Percentiles rank a stretch among this genome's conserved stretches.
Evolutionary conservation across 768 basidiomycete species (phyloP).

Genomic region (Tricholoma sp.): DNA sequence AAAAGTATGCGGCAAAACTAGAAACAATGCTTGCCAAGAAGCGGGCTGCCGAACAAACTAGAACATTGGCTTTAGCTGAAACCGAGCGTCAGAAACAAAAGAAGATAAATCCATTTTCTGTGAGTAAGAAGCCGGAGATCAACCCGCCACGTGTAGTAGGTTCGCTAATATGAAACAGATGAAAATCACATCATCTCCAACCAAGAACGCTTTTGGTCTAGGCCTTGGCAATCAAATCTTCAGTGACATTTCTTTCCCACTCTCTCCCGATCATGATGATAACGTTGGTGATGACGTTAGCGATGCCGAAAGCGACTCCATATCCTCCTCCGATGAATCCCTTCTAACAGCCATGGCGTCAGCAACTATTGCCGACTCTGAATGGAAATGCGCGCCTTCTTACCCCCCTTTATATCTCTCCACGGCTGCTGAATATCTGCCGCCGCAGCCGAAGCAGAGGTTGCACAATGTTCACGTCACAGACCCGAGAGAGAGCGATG

Average conservation of each 20-base stretch:
- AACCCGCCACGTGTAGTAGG: background rate
- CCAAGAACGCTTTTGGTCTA: slow-evolving; percentile 25
- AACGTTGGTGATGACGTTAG: slow-evolving; percentile 29
- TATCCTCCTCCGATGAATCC: slow-evolving; percentile 39
- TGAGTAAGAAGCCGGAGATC: slow-evolving; percentile 25
- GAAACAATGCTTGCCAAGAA: slow-evolving; percentile 46
- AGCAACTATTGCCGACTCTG: slow-evolving; percentile 49
- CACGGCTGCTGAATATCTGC: slow-evolving; percentile 67
- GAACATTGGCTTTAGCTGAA: slow-evolving; percentile 26
- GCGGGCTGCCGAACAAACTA: slow-evolving; percentile 33
- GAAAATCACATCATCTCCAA: slow-evolving; percentile 21
- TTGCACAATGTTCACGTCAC: slow-evolving; percentile 39
- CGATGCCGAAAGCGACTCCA: slow-evolving; percentile 30
- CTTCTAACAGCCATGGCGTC: slow-evolving; percentile 56
- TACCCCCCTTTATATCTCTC: slow-evolving; percentile 72
- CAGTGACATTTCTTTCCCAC: slow-evolving; percentile 27
- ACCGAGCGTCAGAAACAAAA: slow-evolving; percentile 27
- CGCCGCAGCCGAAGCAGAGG: slow-evolving; percentile 48
- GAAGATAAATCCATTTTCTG: slow-evolving; percentile 66
- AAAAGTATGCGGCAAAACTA: slow-evolving; percentile 69
- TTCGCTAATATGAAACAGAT: slow-evolving; percentile 20
- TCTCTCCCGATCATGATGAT: slow-evolving; percentile 28
- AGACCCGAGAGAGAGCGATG: slow-evolving; percentile 32
- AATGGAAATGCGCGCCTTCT: slow-evolving; percentile 62
- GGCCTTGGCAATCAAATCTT: slow-evolving; percentile 69